A percentile compares a stretch with the other conserved stretches of the same genome.
Conservation (phyloP, 116 monocot species). For the Phalaenopsis hybrid region DNA sequence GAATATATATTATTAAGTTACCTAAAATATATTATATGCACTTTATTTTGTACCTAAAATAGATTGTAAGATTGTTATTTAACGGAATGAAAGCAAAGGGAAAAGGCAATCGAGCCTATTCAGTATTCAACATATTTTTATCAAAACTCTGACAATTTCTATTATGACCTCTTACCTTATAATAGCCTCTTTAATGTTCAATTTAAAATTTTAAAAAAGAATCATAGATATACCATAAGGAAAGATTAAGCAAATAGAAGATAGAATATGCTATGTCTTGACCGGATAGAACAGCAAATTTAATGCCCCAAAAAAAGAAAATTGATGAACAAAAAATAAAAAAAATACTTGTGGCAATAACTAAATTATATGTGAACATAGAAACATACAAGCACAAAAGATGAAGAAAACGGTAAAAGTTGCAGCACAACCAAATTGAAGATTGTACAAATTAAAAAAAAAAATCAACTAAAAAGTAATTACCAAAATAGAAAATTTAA, state of each 20-base stretch:
- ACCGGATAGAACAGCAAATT: no score
- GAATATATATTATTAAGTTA: no score
- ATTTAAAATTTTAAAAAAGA: neutral
- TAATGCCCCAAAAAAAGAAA: neutral
- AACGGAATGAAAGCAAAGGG: no score
- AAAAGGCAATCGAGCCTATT: no score
- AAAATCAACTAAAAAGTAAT: neutral
- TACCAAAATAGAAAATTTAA: neutral
- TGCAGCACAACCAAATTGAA: neutral
- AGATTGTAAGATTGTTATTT: no score
- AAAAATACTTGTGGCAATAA: neutral
- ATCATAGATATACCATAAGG: neutral
- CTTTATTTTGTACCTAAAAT: no score
- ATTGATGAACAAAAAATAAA: neutral
- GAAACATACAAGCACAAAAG: neutral
- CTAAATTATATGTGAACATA: neutral
- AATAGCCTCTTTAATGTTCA: no score
- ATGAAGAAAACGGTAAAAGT: neutral
- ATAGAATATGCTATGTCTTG: neutral
- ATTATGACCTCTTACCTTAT: neutral
- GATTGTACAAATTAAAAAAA: neutral
- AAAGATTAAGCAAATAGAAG: neutral
- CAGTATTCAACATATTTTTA: no score
- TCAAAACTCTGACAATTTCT: neutral
- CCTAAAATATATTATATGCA: no score